Percentiles rank a stretch among this genome's conserved stretches.
These are phyloP conservation scores for Cubamyces lactineus DNA, from an alignment of 768 basidiomycete species.

Conservation along the genomic window DNA sequence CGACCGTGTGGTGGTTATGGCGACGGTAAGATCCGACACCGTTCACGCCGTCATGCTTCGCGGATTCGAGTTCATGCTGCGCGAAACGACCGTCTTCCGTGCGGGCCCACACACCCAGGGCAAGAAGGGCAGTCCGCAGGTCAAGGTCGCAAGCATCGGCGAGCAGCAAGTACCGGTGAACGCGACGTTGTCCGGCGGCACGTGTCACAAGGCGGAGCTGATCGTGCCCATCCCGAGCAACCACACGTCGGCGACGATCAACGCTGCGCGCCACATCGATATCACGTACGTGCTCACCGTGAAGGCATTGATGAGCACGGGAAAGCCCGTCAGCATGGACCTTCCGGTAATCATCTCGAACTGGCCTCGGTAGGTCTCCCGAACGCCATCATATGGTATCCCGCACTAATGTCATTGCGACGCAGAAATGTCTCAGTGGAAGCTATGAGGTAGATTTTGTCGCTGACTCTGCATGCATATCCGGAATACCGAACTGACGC, in stretches of 20 bases:
- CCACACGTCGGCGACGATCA: constrained; percentile 81
- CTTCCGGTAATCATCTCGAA: constrained; percentile 83
- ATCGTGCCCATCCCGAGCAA: constrained; percentile 67
- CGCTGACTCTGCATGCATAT: neutral
- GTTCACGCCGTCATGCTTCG: constrained; percentile 72
- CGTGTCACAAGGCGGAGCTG: constrained; percentile 73
- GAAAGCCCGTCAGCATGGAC: constrained; percentile 66
- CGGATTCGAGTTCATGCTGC: constrained; percentile 80
- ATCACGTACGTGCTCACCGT: constrained; percentile 79
- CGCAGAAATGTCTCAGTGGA: constrained; percentile 70
- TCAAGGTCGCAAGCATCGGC: constrained; percentile 55
- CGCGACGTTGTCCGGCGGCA: constrained; percentile 72
- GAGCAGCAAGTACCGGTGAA: constrained; percentile 77
- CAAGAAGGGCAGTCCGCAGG: constrained; percentile 63
- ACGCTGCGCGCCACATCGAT: constrained; percentile 82
- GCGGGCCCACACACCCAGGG: constrained; percentile 56
- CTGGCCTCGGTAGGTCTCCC: constrained; percentile 68
- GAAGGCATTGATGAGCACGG: constrained; percentile 75
- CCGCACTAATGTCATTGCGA: neutral
- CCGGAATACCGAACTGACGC: neutral
- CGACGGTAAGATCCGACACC: constrained; percentile 72
- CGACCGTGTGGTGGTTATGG: constrained; percentile 74
- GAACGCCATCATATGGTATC: neutral
- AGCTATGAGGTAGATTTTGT: constrained; percentile 50
- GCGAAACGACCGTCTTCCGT: constrained; percentile 78